A percentile compares a stretch with the other conserved stretches of the same genome.
Conservation (phyloP, 768 basidiomycete genomes). For the Russula olivacea region DNA sequence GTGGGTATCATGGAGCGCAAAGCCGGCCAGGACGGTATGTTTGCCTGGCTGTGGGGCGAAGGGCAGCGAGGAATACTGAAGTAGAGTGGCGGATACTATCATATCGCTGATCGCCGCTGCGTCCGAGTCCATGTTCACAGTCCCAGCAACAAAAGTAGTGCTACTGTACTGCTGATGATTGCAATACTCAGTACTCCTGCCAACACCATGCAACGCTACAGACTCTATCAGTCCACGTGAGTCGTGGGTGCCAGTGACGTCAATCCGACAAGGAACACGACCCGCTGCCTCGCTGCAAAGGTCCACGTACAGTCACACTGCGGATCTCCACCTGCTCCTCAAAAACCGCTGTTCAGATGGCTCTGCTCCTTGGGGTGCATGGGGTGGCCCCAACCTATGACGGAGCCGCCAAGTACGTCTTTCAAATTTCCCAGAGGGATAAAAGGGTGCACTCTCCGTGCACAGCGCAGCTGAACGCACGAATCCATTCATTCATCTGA, state of each 20-base stretch:
- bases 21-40: conserved; percentile 57
- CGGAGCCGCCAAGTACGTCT: neutral
- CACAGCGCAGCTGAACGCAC: too few relatives aligned
- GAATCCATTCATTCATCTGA: too few relatives aligned
- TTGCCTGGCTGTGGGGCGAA: conserved; percentile 50
- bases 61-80: conserved; percentile 40
- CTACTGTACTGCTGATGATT: too few relatives aligned
- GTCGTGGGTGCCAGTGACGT: neutral
- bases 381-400: neutral
- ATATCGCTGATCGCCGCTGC: conserved; percentile 21
- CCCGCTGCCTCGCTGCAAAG: neutral
- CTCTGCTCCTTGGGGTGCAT: neutral
- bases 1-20: conserved; percentile 42
- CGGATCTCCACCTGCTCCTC: neutral
- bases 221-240: neutral
- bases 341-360: neutral
- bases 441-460: neutral
- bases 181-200: too few relatives aligned
- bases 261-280: neutral
- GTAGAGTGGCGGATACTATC: conserved; percentile 38
- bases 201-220: too few relatives aligned
- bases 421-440: neutral
- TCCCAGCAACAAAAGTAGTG: too few relatives aligned
- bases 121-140: neutral
- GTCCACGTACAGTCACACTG: too few relatives aligned